These are phyloP conservation scores for Phytophthora fragariaefolia DNA, from an alignment of 352 stramenopile genomes.

Conservation along the genomic window DNA sequence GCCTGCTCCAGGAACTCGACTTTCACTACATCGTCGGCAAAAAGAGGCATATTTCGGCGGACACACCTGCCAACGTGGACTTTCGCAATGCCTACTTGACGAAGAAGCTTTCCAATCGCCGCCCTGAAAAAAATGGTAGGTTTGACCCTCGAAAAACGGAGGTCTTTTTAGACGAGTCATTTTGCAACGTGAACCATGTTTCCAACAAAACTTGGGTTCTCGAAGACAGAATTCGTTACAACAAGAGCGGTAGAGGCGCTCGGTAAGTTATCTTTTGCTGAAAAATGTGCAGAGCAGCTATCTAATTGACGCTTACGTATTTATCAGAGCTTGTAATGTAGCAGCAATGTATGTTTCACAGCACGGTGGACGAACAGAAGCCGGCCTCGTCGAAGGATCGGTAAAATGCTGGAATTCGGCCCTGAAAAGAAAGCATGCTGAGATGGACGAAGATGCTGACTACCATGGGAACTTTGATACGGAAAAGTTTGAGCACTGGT, in stretches of 20 bases:
- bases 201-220: not conserved
- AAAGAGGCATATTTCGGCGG: not conserved
- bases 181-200: constrained; percentile 6
- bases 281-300: not conserved
- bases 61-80: not conserved
- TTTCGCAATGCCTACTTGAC: not conserved
- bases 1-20: not conserved
- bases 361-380: not conserved
- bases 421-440: not conserved
- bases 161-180: constrained; percentile 5
- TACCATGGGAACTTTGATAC: constrained; percentile 7
- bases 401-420: constrained; percentile 3
- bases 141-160: not conserved
- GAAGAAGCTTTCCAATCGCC: not conserved
- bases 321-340: constrained; percentile 8
- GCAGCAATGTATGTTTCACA: not conserved
- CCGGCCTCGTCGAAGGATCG: not conserved
- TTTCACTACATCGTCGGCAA: constrained; percentile 4
- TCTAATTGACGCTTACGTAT: not conserved
- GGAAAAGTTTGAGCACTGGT: constrained; percentile 1
- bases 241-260: constrained; percentile 3
- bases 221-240: constrained; percentile 2
- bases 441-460: constrained; percentile 3
- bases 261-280: constrained; percentile 2
- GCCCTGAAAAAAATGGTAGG: not conserved